Base-by-base conservation (phyloP, 2,329 filamentous ascomycete genomes). In the Sarocladiaceae sp. region DNA sequence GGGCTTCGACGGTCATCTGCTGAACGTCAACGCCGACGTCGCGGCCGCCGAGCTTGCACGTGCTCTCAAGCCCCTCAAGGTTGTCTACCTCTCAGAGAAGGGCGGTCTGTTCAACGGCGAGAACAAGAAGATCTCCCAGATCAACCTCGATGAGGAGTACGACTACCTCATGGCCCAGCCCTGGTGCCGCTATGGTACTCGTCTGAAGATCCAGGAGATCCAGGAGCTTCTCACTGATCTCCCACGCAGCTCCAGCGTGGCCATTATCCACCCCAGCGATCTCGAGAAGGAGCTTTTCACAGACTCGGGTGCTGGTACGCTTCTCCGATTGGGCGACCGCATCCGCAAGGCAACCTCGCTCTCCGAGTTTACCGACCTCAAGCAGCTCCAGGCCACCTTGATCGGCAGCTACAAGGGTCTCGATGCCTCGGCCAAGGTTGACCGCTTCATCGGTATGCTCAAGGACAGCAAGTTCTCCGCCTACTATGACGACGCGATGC, bases 1-100 rank as follows among this genome's bases (percentile, higher is more conserved):
- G 73, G 90, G 86, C 18, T 76, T 82, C 37, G 89, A 95, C 51
- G 93, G 93, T 7, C 88, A 91, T 64, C 82, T 97, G 43, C 76
- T 98, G 51, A 98, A 98, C 60, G 93, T 98, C 63, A 98, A 98
- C 59, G 93, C 93, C 27, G 93, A 98, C 65, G 91, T 96, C 49
- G 91, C 91, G 27, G 93, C 93, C 23, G 90, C 90, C 52, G 91
- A 96, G 69, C 74, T 98, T 49, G 91, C 93, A 19, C 83, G 88
- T 48, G 81, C 86, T 46, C 73, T 98, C 44, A 83, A 97, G 66
- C 93, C 93, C 20, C 72, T 97, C 57, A 98, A 98, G 80, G 91
- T 97, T 49, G 90, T 98, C 48, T 98, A 96, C 63, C 76, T 97
- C n/a, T 94, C 89, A 4, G 93, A 98, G 70, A 97, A 97, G 76